Evolutionary conservation across 2,329 filamentous ascomycete genomes (phyloP).

Genomic region (Diaporthe helianthi): DNA sequence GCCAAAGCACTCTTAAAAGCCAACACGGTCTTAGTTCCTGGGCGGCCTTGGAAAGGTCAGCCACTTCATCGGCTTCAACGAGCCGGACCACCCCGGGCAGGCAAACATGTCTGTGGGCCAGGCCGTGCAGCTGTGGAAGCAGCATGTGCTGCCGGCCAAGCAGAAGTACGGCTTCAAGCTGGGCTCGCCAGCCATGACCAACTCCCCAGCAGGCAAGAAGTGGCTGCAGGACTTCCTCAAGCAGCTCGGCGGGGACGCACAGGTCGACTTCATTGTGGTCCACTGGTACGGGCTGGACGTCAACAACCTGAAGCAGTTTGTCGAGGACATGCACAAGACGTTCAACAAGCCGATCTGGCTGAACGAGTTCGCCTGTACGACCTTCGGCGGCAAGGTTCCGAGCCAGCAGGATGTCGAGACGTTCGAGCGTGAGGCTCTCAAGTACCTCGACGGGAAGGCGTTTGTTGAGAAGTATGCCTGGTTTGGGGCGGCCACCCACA

Average conservation of each 20-base stretch:
- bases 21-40: neutral
- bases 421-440: constrained; percentile 25
- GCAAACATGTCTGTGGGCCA: constrained; percentile 20
- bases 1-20: neutral
- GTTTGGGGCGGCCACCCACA: constrained; percentile 19
- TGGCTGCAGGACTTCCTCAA: constrained; percentile 25
- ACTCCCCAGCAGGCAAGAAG: constrained; percentile 21
- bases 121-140: constrained; percentile 27
- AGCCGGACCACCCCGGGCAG: constrained; percentile 25
- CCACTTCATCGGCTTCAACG: constrained; percentile 30
- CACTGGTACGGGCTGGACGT: constrained; percentile 29
- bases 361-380: constrained; percentile 31
- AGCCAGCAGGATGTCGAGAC: constrained; percentile 17
- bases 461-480: constrained; percentile 29
- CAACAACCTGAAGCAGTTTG: constrained; percentile 18
- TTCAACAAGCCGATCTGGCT: constrained; percentile 30
- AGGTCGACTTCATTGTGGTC: constrained; percentile 28
- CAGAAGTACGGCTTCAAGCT: constrained; percentile 28
- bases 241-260: constrained; percentile 7
- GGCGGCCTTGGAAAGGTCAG: constrained; percentile 20
- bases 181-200: constrained; percentile 27
- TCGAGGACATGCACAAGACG: constrained; percentile 25
- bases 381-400: constrained; percentile 14
- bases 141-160: constrained; percentile 30
- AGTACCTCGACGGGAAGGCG: constrained; percentile 23